Evolutionary conservation across 2,329 filamentous ascomycete species (phyloP), one percentile per base, ranked within the genome.

Genomic region (Fusarium sp.): DNA sequence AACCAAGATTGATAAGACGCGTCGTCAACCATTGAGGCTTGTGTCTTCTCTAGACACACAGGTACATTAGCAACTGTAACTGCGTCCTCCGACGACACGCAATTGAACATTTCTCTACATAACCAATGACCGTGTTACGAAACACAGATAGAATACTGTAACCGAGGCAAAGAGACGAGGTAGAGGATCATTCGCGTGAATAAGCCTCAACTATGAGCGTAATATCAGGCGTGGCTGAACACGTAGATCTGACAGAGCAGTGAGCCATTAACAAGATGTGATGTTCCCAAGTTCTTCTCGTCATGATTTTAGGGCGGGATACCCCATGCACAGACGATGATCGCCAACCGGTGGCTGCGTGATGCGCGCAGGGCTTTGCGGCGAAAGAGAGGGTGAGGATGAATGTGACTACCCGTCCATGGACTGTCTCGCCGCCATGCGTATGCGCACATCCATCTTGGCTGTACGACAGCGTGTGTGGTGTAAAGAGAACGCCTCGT

Each of bases 11-110:
- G 31, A 50, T 22, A 22, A 45, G 22, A 52, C 31, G 43, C 62
- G 61, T 63, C 49, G 65, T 69, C 51, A 69, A 61, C 52, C 20
- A 46, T 15, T 28, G 61, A 69, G 56, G 66, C 61, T 62, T 57
- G 44, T 66, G 24, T 44, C 43, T 28, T 33, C n/a, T n/a, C 34
- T 34, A 31, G 24, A 49, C 18, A 24, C 39, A 46, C 52, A 40
- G 17, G 26, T 28, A 22, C 49, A 28, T 22, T 22, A 51, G 44
- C 24, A 54, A 51, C 24, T 31, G 17, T 18, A 51, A 34, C 33
- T 51, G 54, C 48, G 28, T 50, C 22, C 54, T 7, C 46, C 34
- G 42, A 28, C 39, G 28, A 63, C 40, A 49, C 44, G 60, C 34
- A 49, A 66, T 28, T 61, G 38, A 44, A 24, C 38, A 56, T 34